Evolutionary conservation across 192 early-diverging fungal species (phyloP), one percentile per base, ranked within the genome.

Genomic region (Oehlia diaphana): DNA sequence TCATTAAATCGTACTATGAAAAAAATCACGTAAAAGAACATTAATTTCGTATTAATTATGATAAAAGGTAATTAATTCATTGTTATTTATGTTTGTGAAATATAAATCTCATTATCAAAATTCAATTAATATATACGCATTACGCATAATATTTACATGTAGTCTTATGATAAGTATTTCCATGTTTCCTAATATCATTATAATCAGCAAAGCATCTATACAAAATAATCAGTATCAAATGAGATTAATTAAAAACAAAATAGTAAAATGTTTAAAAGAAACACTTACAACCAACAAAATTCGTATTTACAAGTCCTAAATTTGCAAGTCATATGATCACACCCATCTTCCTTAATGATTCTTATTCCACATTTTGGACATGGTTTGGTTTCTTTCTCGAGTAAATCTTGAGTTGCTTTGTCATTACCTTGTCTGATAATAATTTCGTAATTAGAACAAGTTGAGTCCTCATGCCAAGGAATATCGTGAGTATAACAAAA

Each of bases 211-310:
- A 35, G 31, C 66, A 68, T 14, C 66, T 68, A 31, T 31, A 68
- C 13, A 35, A 68, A 33, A 39, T 21, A 35, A 14, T 2, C 31
- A 31, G 14, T 42, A 42, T 42, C 39, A 6, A 33, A 47, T 12
- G 10, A 47, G 44, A 47, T 47, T 3, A 47, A 12, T 12, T 47
- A 37, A 35, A 68, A 37, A 68, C 0, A 67, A 35, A 31, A 31
- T 31, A 31, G 31, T 31, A 31, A 31, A 31, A 31, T 31, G 31
- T 31, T 2, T 31, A 31, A 31, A 68, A 19, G 13, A 68, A 16
- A 33, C 39, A 68, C 66, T 68, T 68, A 68, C 66, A 68, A 68
- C 66, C 66, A 68, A 39, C 77, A 78, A 78, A 78, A 78, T 78
- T 78, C 77, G 42, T 69, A 78, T 31, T 23, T 21, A 62, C 77